A percentile compares a stretch with the other conserved stretches of the same genome.
phyloP scores from a whole-genome alignment of 805 yeast species.

The Pichia exigua region DNA sequence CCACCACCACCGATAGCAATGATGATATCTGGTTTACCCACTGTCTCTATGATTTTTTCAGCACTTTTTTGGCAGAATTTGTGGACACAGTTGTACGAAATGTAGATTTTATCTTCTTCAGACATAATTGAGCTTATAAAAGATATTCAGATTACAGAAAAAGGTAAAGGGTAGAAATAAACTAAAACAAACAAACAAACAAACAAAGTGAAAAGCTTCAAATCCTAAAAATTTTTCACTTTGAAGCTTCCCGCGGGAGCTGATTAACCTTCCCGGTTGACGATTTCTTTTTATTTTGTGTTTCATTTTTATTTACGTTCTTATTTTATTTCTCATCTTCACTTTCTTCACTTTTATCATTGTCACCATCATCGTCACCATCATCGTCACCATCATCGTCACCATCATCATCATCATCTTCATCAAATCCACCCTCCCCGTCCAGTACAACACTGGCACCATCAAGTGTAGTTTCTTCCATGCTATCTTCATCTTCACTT shows the following conservation, averaged over 20 bases:
- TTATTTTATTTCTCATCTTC: conserved; percentile 2
- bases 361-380: neutral
- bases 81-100: conserved; percentile 76
- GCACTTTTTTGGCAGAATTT: conserved; percentile 61
- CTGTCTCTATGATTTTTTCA: conserved; percentile 20
- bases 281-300: neutral
- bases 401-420: conserved; percentile 15
- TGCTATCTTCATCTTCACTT: conserved; percentile 19
- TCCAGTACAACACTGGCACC: conserved; percentile 20
- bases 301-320: neutral
- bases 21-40: conserved; percentile 42
- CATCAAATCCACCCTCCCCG: conserved; percentile 27
- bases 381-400: conserved; percentile 20
- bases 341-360: neutral
- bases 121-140: conserved; percentile 20
- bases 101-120: conserved; percentile 44
- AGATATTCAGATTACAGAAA: neutral
- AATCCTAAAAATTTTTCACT: neutral
- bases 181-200: neutral
- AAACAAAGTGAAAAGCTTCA: too few species aligned
- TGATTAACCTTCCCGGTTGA: neutral
- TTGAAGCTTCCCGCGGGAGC: neutral
- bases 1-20: conserved; percentile 73
- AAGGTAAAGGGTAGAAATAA: neutral
- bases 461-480: conserved; percentile 14